Conservation (phyloP, 1,284 basidiomycete genomes). For the Exsudoporus floridanus region DNA sequence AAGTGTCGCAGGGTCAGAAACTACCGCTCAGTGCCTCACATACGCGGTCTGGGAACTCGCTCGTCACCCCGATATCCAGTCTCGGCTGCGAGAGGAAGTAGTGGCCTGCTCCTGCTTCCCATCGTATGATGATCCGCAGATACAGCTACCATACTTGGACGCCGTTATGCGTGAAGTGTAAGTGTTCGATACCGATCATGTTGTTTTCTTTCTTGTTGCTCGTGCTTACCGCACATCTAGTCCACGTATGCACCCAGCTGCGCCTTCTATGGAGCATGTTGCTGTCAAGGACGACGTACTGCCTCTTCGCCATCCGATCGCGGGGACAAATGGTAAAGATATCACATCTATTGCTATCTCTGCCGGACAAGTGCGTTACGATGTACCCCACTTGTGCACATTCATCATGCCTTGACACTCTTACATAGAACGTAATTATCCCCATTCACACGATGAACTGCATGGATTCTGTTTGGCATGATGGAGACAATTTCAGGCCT, state of each 20-base stretch:
- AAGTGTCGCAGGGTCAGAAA: too few species aligned
- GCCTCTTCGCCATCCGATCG: slow-evolving; percentile 8
- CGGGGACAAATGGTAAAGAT: background rate
- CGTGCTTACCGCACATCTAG: too few species aligned
- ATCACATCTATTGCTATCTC: slow-evolving; percentile 5
- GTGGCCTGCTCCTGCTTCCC: slow-evolving; percentile 9
- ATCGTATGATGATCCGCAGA: slow-evolving; percentile 6
- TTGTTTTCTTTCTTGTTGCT: background rate
- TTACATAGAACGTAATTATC: slow-evolving; percentile 6
- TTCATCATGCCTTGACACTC: background rate
- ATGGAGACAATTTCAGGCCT: slow-evolving; percentile 7
- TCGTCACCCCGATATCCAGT: slow-evolving; percentile 7
- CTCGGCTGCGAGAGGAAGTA: slow-evolving; percentile 6
- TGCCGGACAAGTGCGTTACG: slow-evolving; percentile 5
- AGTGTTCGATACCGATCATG: background rate
- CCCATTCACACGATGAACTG: slow-evolving; percentile 7
- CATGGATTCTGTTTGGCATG: slow-evolving; percentile 5
- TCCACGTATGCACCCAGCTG: slow-evolving; percentile 8
- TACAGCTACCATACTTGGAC: slow-evolving; percentile 10
- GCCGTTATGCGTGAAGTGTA: slow-evolving; percentile 9
- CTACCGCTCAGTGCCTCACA: too few species aligned
- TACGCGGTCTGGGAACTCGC: slow-evolving; percentile 11
- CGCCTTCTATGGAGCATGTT: slow-evolving; percentile 5
- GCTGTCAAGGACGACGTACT: slow-evolving; percentile 5
- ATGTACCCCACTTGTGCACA: too few species aligned